Evolutionary conservation across 2,329 filamentous ascomycete species (phyloP).

Genomic region (Aureobasidium uvarum): DNA sequence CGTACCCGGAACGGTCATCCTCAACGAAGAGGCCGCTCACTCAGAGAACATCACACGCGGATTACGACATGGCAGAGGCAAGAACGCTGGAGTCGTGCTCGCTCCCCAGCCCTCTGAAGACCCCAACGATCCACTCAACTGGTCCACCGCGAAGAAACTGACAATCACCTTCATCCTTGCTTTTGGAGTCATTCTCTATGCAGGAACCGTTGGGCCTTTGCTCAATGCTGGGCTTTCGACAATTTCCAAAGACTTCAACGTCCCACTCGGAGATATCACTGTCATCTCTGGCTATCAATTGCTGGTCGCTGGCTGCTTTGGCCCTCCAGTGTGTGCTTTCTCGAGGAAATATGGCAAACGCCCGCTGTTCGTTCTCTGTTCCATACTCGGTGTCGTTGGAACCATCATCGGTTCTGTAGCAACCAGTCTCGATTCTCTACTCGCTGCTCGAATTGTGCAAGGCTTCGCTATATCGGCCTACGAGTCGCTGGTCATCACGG

Average conservation of each 20-base stretch:
- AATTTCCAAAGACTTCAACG: conserved; percentile 37
- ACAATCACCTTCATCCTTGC: conserved; percentile 38
- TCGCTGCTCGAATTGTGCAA: conserved; percentile 40
- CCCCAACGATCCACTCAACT: conserved; percentile 40
- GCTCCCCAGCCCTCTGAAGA: conserved; percentile 32
- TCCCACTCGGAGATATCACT: conserved; percentile 37
- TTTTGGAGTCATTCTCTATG: conserved; percentile 39
- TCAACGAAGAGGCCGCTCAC: conserved; percentile 26
- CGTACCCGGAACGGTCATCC: conserved; percentile 28
- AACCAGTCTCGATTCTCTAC: conserved; percentile 35
- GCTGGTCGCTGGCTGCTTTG: conserved; percentile 38
- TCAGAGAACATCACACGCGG: conserved; percentile 16
- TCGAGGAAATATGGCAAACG: conserved; percentile 34
- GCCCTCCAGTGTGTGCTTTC: conserved; percentile 38
- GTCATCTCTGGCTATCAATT: conserved; percentile 43
- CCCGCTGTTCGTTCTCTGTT: conserved; percentile 30
- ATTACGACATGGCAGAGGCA: conserved; percentile 27
- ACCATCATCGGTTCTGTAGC: conserved; percentile 1
- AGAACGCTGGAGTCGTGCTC: conserved; percentile 29
- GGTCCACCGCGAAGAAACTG: conserved; percentile 38
- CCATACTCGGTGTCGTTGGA: conserved; percentile 27
- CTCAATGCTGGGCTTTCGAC: conserved; percentile 40
- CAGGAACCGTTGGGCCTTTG: conserved; percentile 36
- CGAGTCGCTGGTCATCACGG: conserved; percentile 39
- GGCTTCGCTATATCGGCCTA: conserved; percentile 38